Evolutionary conservation across 2,329 filamentous ascomycete species (phyloP).

Genomic region (Botryotinia narcissicola): DNA sequence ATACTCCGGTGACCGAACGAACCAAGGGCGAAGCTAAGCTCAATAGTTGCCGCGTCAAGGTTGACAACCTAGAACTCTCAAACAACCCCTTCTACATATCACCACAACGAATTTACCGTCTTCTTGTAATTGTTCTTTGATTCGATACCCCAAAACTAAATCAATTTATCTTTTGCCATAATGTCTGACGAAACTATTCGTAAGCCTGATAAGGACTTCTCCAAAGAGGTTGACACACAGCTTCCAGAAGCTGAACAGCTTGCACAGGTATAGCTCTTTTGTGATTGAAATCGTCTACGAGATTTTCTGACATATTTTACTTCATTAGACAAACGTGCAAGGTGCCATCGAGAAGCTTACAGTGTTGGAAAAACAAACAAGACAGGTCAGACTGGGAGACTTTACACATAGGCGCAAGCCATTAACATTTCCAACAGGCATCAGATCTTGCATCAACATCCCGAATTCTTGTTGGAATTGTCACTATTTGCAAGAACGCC

Average conservation of each 20-base stretch:
- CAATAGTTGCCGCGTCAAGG: slow-evolving; percentile 20
- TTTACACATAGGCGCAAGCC: slow-evolving; percentile 21
- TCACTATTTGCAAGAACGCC: slow-evolving; percentile 90
- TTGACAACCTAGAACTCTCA: slow-evolving; percentile 20
- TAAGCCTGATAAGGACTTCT: slow-evolving; percentile 93
- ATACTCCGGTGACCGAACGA: not conserved
- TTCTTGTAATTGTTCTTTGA: slow-evolving; percentile 1
- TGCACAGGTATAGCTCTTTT: slow-evolving; percentile 64
- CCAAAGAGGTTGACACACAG: slow-evolving; percentile 89
- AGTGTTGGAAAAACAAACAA: slow-evolving; percentile 89
- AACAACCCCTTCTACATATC: slow-evolving; percentile 7
- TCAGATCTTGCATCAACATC: slow-evolving; percentile 96
- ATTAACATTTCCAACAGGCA: slow-evolving; percentile 55
- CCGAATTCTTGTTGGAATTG: slow-evolving; percentile 79
- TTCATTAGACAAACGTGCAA: slow-evolving; percentile 67
- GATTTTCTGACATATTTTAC: slow-evolving; percentile 28
- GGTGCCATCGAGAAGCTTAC: slow-evolving; percentile 92
- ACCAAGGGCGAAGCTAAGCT: slow-evolving; percentile 16
- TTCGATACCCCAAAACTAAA: not conserved
- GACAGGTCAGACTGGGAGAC: slow-evolving; percentile 64
- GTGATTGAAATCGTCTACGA: not conserved
- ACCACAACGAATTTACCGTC: not conserved
- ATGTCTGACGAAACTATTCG: slow-evolving; percentile 40
- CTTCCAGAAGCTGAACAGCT: slow-evolving; percentile 88
- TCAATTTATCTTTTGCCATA: slow-evolving; percentile 21